Evolutionary conservation across 768 basidiomycete genomes (phyloP).

Genomic region (Porphyrellus cyaneotinctus): DNA sequence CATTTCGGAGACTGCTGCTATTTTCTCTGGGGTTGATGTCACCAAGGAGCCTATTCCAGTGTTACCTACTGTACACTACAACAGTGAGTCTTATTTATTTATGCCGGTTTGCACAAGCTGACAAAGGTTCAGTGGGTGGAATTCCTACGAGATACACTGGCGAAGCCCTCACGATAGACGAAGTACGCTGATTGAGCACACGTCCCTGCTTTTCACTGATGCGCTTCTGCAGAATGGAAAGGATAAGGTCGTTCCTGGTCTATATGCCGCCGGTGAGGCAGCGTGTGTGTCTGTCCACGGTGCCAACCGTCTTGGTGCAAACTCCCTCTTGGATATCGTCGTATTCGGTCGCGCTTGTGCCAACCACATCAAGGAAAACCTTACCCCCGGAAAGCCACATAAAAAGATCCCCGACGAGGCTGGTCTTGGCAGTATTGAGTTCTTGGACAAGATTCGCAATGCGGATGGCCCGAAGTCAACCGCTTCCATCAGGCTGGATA

Average conservation of each 20-base stretch:
- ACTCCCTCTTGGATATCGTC: constrained; percentile 97
- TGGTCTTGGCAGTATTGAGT: constrained; percentile 78
- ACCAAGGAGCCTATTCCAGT: constrained; percentile 99
- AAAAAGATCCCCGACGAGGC: constrained; percentile 83
- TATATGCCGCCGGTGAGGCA: constrained; percentile 98
- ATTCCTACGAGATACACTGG: constrained; percentile 99
- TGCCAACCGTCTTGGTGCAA: constrained; percentile 98
- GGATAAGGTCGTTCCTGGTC: constrained; percentile 90
- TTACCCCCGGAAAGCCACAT: constrained; percentile 88
- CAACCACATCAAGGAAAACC: constrained; percentile 91
- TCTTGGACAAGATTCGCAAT: constrained; percentile 85
- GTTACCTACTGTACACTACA: constrained; percentile 97
- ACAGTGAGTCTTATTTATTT: constrained; percentile 58
- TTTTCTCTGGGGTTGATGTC: constrained; percentile 98
- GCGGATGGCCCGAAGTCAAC: constrained; percentile 81
- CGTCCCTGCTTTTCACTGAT: not conserved
- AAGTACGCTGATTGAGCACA: constrained; percentile 32
- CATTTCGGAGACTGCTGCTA: constrained; percentile 99
- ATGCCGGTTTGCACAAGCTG: constrained; percentile 6
- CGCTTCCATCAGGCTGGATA: constrained; percentile 84
- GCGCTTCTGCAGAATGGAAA: constrained; percentile 59
- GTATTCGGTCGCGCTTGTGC: constrained; percentile 99
- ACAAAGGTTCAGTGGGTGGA: constrained; percentile 77
- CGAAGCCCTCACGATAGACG: constrained; percentile 86
- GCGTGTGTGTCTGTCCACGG: constrained; percentile 99